phyloP scores from a whole-genome alignment of 139 green algal genomes.

The Micromonas commoda region DNA sequence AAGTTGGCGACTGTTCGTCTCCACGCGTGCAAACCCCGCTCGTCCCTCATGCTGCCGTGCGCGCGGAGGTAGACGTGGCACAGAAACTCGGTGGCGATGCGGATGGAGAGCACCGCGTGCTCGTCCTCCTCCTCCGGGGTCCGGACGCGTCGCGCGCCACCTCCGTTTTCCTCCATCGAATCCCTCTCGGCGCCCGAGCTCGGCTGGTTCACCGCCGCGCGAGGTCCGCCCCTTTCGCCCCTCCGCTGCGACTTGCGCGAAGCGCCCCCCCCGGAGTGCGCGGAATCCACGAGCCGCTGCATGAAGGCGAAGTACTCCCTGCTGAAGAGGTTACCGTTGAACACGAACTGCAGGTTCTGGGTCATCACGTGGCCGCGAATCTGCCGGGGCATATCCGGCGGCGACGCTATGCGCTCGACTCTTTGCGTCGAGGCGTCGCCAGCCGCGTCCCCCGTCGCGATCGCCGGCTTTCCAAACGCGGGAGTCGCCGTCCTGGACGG shows the following conservation, averaged over 20 bases:
- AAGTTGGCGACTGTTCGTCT: neutral
- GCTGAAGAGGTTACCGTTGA: constrained; percentile 41
- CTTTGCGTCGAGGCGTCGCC: constrained; percentile 19
- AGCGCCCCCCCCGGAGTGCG: neutral
- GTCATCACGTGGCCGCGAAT: constrained; percentile 38
- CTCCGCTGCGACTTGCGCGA: neutral
- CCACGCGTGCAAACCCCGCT: constrained; percentile 27
- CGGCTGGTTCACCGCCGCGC: neutral
- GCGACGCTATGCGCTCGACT: constrained; percentile 18
- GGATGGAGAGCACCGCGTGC: constrained; percentile 8
- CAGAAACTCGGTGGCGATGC: constrained; percentile 41
- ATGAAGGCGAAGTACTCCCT: constrained; percentile 52
- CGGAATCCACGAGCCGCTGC: constrained; percentile 37
- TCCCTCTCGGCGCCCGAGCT: neutral
- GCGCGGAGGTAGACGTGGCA: constrained; percentile 39
- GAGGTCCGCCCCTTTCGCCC: neutral
- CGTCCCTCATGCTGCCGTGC: constrained; percentile 20
- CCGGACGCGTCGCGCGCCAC: neutral
- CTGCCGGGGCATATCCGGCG: neutral
- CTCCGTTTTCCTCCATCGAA: neutral
- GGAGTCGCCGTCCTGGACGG: constrained; percentile 1
- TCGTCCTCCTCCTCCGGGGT: constrained; percentile 34
- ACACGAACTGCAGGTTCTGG: constrained; percentile 33
- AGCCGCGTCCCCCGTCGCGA: constrained; percentile 37
- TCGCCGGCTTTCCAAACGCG: neutral